A percentile compares a stretch with the other conserved stretches of the same genome.
Conservation (phyloP, 768 basidiomycete species). For the Cantharellus cinnabarinus region DNA sequence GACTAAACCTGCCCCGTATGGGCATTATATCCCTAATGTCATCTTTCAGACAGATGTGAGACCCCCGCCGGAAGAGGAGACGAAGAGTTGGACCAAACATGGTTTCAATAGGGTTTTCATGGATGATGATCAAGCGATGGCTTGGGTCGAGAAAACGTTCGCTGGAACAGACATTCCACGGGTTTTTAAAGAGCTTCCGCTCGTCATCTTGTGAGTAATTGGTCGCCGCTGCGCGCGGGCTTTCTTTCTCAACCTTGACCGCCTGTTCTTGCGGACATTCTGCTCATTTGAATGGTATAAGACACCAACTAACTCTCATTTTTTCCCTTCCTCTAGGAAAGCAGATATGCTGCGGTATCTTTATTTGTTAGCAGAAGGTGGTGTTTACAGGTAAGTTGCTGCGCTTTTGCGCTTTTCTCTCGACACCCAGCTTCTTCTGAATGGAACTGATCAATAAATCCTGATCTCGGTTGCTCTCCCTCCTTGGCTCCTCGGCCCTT, state of each 20-base stretch:
- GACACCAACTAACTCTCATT: background rate
- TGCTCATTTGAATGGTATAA: background rate
- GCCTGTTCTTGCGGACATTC: background rate
- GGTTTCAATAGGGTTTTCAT: slow-evolving; percentile 1
- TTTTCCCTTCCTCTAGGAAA: slow-evolving; percentile 1
- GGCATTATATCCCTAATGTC: background rate
- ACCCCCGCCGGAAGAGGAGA: background rate
- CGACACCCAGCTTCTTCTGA: background rate
- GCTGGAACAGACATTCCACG: slow-evolving; percentile 1
- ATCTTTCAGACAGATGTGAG: background rate
- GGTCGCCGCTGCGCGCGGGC: background rate
- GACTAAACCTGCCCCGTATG: background rate
- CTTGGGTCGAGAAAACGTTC: slow-evolving; percentile 1
- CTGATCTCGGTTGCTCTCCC: no score
- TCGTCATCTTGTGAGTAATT: background rate
- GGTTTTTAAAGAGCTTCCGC: background rate
- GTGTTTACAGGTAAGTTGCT: slow-evolving; percentile 12
- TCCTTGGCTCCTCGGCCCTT: background rate
- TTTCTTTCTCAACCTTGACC: background rate
- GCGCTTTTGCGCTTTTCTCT: no score
- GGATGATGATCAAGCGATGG: background rate
- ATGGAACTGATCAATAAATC: no score
- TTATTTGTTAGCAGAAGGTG: slow-evolving; percentile 3
- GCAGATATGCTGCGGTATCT: slow-evolving; percentile 9
- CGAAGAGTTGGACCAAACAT: background rate